A percentile compares a stretch with the other conserved stretches of the same genome.
phyloP scores from a whole-genome alignment of 495 filamentous ascomycete genomes.

The Delitschia confertaspora region DNA sequence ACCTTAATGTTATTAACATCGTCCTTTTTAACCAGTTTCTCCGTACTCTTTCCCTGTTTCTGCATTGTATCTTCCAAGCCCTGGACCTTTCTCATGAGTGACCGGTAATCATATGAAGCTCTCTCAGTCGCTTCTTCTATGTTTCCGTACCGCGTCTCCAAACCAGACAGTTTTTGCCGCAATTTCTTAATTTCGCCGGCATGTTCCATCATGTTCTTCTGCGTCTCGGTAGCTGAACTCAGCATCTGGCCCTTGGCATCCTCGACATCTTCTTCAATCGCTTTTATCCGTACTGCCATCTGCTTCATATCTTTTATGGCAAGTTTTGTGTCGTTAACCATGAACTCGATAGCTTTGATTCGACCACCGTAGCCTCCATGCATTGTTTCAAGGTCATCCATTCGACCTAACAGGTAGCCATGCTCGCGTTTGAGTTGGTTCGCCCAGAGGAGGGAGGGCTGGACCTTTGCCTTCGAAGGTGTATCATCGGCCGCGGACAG shows the following conservation, averaged over 20 bases:
- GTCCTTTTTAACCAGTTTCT: constrained; percentile 7
- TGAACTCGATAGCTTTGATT: constrained; percentile 4
- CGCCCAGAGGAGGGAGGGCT: constrained; percentile 33
- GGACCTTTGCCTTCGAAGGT: too few species aligned
- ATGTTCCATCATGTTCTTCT: background rate
- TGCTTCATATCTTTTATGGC: background rate
- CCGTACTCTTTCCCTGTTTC: background rate
- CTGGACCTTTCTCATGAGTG: constrained; percentile 1
- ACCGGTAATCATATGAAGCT: background rate
- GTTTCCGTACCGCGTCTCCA: constrained; percentile 1
- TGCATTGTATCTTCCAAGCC: constrained; percentile 2
- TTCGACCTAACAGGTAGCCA: constrained; percentile 27
- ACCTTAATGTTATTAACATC: constrained; percentile 3
- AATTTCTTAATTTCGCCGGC: constrained; percentile 4
- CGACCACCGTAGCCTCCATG: constrained; percentile 1
- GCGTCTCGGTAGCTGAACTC: background rate
- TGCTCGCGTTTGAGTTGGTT: constrained; percentile 34
- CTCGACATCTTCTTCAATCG: constrained; percentile 6
- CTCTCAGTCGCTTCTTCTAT: background rate
- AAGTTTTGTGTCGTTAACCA: constrained; percentile 2
- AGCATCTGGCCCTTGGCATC: constrained; percentile 7
- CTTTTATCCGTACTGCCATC: constrained; percentile 2
- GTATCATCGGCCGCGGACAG: too few species aligned
- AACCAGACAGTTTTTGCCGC: constrained; percentile 1
- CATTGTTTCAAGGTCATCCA: constrained; percentile 25